Evolutionary conservation across 169 alveolate genomes (phyloP).

Genomic region (Blepharisma undulans): DNA sequence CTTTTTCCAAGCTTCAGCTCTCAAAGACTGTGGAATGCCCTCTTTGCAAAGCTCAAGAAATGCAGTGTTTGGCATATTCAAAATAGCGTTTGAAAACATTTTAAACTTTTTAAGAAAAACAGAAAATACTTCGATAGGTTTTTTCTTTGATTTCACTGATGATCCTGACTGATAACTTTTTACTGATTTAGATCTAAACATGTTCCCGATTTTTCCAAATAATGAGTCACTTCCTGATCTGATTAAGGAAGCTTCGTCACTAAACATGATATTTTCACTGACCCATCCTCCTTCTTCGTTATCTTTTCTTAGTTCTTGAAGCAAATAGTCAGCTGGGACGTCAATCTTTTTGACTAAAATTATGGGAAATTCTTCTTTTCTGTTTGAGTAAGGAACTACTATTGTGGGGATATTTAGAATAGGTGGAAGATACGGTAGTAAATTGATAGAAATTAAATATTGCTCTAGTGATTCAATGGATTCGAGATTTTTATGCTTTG

Average conservation of each 20-base stretch:
- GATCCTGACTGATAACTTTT: conserved; percentile 4
- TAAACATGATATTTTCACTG: not conserved
- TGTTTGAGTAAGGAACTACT: not conserved
- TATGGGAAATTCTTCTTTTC: not conserved
- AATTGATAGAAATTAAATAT: not conserved
- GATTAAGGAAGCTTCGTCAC: not conserved
- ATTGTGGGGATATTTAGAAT: not conserved
- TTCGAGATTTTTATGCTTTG: not conserved
- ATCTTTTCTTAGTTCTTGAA: conserved; percentile 1
- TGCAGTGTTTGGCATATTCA: not conserved
- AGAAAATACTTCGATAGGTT: not conserved
- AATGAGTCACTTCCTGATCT: not conserved
- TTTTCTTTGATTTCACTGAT: not conserved
- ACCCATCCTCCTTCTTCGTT: not conserved
- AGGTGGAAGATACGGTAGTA: not conserved
- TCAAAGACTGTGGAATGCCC: conserved; percentile 1
- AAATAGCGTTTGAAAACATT: not conserved
- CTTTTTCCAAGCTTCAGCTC: not conserved
- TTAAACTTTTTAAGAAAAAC: not conserved
- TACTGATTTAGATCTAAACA: conserved; percentile 23
- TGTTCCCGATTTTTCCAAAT: conserved; percentile 1
- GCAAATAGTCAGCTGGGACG: not conserved
- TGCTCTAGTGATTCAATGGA: not conserved
- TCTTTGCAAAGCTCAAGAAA: not conserved
- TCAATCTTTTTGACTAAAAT: not conserved